Evolutionary conservation across 2,329 filamentous ascomycete genomes (phyloP).

Genomic region (Pseudocercospora musae): DNA sequence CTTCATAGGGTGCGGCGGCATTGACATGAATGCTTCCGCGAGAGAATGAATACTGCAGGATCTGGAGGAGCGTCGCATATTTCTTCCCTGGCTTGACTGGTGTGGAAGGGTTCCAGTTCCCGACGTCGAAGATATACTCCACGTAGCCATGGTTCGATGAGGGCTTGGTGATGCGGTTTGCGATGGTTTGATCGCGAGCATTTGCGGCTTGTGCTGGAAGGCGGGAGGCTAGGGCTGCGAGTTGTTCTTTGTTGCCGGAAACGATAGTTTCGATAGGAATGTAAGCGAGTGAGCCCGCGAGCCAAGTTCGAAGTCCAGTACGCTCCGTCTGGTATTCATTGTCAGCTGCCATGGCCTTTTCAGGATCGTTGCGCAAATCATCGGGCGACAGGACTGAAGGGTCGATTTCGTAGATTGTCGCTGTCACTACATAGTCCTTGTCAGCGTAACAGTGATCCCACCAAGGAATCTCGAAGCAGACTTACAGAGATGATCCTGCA

Average conservation of each 20-base stretch:
- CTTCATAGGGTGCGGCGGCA: conserved; percentile 14
- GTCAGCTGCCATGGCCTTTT: conserved; percentile 1
- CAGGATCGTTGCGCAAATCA: neutral
- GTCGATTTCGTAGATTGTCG: conserved; percentile 7
- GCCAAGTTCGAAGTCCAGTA: neutral
- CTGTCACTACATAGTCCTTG: neutral
- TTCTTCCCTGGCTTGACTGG: conserved; percentile 3
- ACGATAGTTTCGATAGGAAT: conserved; percentile 3
- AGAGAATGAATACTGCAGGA: conserved; percentile 22
- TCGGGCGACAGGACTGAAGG: neutral
- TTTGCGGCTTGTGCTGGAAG: neutral
- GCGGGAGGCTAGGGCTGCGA: neutral
- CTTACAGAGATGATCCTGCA: conserved; percentile 52
- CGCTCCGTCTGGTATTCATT: neutral
- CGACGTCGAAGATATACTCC: conserved; percentile 12
- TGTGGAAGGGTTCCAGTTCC: conserved; percentile 2
- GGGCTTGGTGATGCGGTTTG: neutral
- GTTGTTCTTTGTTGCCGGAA: neutral
- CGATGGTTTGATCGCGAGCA: neutral
- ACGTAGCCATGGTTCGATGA: conserved; percentile 2
- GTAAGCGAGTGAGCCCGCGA: conserved; percentile 4
- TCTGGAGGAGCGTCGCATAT: conserved; percentile 7
- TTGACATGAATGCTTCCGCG: conserved; percentile 29
- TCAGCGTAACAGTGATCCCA: neutral
- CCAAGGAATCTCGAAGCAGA: neutral